phyloP scores from a whole-genome alignment of 305 asterid genomes.

The Fraxinus sp. region DNA sequence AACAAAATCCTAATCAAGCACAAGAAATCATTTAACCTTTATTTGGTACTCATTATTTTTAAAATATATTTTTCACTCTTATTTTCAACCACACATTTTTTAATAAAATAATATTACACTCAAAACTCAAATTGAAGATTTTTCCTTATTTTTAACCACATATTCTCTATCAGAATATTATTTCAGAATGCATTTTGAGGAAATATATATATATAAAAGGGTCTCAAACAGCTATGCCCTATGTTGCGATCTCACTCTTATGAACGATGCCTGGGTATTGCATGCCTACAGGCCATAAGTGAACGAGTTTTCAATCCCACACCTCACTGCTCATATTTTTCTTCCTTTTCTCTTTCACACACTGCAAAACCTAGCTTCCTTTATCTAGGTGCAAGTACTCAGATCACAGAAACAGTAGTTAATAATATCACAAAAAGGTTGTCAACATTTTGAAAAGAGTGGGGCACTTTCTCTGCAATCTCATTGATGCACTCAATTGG shows the following conservation, averaged over 20 bases:
- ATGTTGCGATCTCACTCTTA: too few species aligned
- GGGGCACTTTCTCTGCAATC: neutral
- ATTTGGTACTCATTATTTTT: too few species aligned
- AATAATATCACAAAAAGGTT: neutral
- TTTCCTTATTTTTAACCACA: too few species aligned
- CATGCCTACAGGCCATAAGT: neutral
- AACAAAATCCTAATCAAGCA: neutral
- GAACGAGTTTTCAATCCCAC: neutral
- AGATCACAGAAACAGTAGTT: slow-evolving; percentile 10
- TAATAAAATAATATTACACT: too few species aligned
- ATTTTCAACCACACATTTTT: too few species aligned
- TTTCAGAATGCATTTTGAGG: too few species aligned
- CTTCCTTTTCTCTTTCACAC: neutral
- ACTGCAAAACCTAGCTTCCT: neutral
- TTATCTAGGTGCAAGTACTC: slow-evolving; percentile 1
- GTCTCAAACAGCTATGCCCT: neutral
- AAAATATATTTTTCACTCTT: too few species aligned
- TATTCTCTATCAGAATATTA: too few species aligned
- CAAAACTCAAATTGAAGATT: too few species aligned
- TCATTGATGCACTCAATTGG: neutral
- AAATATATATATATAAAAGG: too few species aligned
- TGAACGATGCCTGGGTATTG: too few species aligned
- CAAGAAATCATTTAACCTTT: neutral
- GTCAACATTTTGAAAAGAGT: slow-evolving; percentile 15
- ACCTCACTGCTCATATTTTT: neutral